Evolutionary conservation across 73 alveolate species (phyloP).

Genomic region (Effrenium voratum): DNA sequence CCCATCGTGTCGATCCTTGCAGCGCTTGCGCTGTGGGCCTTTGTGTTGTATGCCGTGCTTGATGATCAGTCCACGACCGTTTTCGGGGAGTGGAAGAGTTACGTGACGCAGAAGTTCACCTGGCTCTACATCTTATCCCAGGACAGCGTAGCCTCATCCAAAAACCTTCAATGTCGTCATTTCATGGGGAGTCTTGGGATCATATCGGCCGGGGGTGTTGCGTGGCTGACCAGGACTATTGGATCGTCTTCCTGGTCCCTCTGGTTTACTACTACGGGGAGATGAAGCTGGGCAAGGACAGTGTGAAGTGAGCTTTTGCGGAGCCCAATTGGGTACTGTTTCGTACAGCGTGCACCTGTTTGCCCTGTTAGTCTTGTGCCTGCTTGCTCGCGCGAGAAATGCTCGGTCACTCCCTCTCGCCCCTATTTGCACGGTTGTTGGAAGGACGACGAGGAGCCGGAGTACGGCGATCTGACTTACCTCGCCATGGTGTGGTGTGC

Average conservation of each 20-base stretch:
- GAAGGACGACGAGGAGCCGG: conserved; percentile 48
- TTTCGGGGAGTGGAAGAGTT: conserved; percentile 44
- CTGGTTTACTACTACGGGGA: background rate
- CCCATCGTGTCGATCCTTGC: conserved; percentile 44
- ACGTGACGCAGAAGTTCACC: conserved; percentile 42
- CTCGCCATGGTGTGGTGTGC: background rate
- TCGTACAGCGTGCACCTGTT: no score
- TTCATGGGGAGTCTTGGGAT: no score
- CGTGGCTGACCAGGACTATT: conserved; percentile 1
- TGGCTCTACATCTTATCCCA: conserved; percentile 67
- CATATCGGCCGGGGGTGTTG: no score
- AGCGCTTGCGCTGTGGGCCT: conserved; percentile 24
- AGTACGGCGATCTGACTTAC: background rate
- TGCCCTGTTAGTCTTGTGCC: background rate
- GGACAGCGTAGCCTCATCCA: no score
- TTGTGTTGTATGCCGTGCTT: conserved; percentile 37
- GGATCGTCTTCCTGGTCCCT: background rate
- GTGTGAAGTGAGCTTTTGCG: background rate
- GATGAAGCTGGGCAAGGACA: conserved; percentile 10
- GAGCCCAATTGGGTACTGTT: background rate
- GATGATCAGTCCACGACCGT: conserved; percentile 1
- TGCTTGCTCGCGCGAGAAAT: background rate
- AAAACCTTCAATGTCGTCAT: no score
- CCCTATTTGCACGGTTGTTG: background rate
- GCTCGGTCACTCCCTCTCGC: background rate